Evolutionary conservation across 495 filamentous ascomycete species (phyloP).

Genomic region (Cercophora samala): DNA sequence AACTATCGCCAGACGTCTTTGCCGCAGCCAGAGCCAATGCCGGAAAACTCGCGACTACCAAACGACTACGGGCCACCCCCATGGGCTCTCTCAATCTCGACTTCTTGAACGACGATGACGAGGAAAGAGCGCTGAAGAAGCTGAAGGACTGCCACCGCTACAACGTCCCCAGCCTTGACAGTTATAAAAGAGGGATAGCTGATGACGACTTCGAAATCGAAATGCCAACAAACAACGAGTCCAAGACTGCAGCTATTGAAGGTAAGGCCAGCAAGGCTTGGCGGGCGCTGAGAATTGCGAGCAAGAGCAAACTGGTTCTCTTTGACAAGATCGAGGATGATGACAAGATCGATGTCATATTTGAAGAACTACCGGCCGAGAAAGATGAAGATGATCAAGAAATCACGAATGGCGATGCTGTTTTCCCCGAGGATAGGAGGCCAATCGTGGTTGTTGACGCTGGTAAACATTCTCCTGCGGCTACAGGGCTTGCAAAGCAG

Average conservation of each 20-base stretch:
- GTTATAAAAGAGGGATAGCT: conserved; percentile 58
- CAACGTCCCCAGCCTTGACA: conserved; percentile 43
- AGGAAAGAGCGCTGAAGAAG: conserved; percentile 44
- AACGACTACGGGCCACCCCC: conserved; percentile 61
- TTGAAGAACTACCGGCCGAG: conserved; percentile 40
- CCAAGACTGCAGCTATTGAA: conserved; percentile 62
- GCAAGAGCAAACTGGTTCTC: conserved; percentile 62
- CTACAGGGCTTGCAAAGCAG: conserved; percentile 36
- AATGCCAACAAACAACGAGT: conserved; percentile 66
- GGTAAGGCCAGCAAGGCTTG: conserved; percentile 82
- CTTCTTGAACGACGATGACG: conserved; percentile 66
- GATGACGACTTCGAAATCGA: conserved; percentile 79
- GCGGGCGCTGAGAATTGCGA: conserved; percentile 77
- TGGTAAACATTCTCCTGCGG: conserved; percentile 10
- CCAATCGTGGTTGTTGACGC: conserved; percentile 48
- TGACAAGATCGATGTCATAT: conserved; percentile 58
- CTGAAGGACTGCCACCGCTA: conserved; percentile 46
- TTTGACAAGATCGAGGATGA: conserved; percentile 87
- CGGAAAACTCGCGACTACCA: conserved; percentile 61
- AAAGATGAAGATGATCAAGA: conserved; percentile 27
- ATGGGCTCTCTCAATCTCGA: conserved; percentile 69
- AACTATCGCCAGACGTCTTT: conserved; percentile 63
- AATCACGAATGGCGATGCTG: conserved; percentile 24
- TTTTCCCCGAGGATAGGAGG: conserved; percentile 41
- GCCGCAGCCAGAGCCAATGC: conserved; percentile 61